Percentiles rank a stretch among this genome's conserved stretches.
phyloP scores from a whole-genome alignment of 495 filamentous ascomycete species.

The Alectoria sarmentosa region DNA sequence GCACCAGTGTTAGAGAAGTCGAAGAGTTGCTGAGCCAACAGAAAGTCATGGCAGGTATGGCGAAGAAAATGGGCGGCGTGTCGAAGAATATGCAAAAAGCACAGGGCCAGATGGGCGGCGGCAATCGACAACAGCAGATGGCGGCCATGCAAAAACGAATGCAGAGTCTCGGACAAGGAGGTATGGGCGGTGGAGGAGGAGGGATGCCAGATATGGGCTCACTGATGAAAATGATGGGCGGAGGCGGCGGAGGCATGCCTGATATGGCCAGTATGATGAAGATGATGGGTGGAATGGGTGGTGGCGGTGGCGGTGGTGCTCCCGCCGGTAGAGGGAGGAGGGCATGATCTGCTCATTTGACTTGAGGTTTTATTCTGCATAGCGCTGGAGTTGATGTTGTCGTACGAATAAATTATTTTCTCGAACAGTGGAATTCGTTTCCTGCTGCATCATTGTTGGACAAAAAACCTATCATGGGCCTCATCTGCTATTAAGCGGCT shows the following conservation, averaged over 20 bases:
- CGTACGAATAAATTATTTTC: no score
- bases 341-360: background rate
- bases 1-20: slow-evolving; percentile 88
- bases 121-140: slow-evolving; percentile 85
- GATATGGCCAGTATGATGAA: slow-evolving; percentile 31
- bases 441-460: background rate
- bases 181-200: slow-evolving; percentile 53
- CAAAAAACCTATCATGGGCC: background rate
- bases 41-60: slow-evolving; percentile 98
- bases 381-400: slow-evolving; percentile 11
- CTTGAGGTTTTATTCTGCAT: background rate
- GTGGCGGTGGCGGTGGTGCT: slow-evolving; percentile 9
- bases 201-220: slow-evolving; percentile 57
- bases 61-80: slow-evolving; percentile 94
- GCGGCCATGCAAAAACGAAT: slow-evolving; percentile 96
- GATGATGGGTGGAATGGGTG: slow-evolving; percentile 24
- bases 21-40: slow-evolving; percentile 97
- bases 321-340: slow-evolving; percentile 6
- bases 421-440: background rate
- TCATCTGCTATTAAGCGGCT: background rate
- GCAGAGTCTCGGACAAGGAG: slow-evolving; percentile 78
- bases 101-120: slow-evolving; percentile 81
- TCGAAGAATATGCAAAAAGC: slow-evolving; percentile 96
- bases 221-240: slow-evolving; percentile 82
- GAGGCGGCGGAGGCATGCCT: slow-evolving; percentile 43